These are phyloP conservation scores for Apiospora saccharicola DNA, from an alignment of 2,329 filamentous ascomycete genomes.

Conservation along the genomic window DNA sequence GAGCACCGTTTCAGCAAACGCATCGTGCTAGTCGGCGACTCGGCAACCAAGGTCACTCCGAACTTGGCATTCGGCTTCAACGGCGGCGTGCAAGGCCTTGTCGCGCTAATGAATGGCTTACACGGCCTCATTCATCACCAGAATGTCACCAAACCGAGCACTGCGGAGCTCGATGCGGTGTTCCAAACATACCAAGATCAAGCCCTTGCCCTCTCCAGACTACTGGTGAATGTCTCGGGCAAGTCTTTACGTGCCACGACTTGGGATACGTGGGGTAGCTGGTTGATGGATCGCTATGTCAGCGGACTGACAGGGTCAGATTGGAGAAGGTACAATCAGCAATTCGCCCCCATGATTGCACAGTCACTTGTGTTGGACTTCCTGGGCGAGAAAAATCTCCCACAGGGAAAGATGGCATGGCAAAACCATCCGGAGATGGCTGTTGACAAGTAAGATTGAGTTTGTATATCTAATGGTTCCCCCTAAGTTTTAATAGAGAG, in stretches of 20 bases:
- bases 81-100: slow-evolving; percentile 14
- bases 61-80: slow-evolving; percentile 21
- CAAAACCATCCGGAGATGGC: not conserved
- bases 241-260: not conserved
- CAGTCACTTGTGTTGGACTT: slow-evolving; percentile 11
- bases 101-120: slow-evolving; percentile 14
- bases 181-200: slow-evolving; percentile 10
- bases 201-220: not conserved
- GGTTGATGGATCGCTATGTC: slow-evolving; percentile 17
- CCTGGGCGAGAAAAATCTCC: slow-evolving; percentile 9
- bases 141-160: not conserved
- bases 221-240: not conserved
- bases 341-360: slow-evolving; percentile 16
- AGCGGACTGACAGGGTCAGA: not conserved
- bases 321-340: slow-evolving; percentile 14
- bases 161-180: not conserved
- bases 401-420: slow-evolving; percentile 17
- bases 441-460: not conserved
- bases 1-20: slow-evolving; percentile 11
- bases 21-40: slow-evolving; percentile 25
- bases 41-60: slow-evolving; percentile 19
- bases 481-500: not conserved
- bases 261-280: slow-evolving; percentile 13
- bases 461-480: not conserved
- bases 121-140: not conserved